Base-by-base conservation (phyloP, 768 basidiomycete species). In the Trametes cinnabarina region DNA sequence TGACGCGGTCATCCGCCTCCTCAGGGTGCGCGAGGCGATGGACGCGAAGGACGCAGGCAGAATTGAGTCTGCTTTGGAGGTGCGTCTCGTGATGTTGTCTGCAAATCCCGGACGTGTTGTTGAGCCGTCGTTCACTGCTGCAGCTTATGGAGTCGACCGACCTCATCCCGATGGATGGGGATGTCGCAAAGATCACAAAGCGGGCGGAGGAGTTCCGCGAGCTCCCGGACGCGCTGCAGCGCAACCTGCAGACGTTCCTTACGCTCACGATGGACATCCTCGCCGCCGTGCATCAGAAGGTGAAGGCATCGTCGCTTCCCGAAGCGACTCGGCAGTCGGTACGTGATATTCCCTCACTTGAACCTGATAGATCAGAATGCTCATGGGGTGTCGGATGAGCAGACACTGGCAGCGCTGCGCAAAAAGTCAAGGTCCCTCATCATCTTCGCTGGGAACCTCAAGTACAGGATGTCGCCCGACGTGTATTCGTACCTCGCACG, bases 251-350 rank as follows among this genome's bases (percentile, higher is more conserved):
- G 66, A 82, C 84, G 2, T 90, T 97, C 70, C 80, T 98, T 47
- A 83, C 90, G 32, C 81, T 94, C 37, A 89, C 92, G 20, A 99
- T 98, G 97, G 93, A 94, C 68, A 84, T 88, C 26, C 83, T 98
- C 25, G 88, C 90, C 47, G 85, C 81, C 14, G 82, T 95, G 15
- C 90, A 96, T 65, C 87, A 87, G 55, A 83, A 82, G 57, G 76
- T 85, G 56, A 96, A 96, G 71, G 74, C 77, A 11, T 86, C 88
- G 26, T 74, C 80, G 41, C 84, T 83, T 20, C 82, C 87, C 12
- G 94, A 96, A 66, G 81, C 83, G 37, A 87, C 84, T 2, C 79
- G 89, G 62, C 88, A 94, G 65, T 81, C 87, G 79, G 90, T 92
- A 59, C 56, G 83, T 77, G 34, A 14, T 30, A 9, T 19, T 39